Evolutionary conservation across 495 filamentous ascomycete genomes (phyloP).

Genomic region (Penicillium paxilli): DNA sequence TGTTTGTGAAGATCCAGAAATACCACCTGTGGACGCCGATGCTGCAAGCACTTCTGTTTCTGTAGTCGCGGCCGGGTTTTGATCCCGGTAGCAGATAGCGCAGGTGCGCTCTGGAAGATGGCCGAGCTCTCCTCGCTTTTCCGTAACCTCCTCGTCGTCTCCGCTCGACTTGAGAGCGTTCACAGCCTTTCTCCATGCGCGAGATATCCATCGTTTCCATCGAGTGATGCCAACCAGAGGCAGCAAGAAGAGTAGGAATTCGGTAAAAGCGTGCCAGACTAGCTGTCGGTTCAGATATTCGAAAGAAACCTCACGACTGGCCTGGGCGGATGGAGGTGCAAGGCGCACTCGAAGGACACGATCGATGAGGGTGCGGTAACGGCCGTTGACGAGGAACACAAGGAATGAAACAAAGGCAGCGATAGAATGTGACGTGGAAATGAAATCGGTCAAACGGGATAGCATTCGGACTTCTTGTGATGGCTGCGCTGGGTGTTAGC

Average conservation of each 20-base stretch:
- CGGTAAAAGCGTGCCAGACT: conserved; percentile 98
- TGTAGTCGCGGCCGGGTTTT: conserved; percentile 66
- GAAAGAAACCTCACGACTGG: conserved; percentile 88
- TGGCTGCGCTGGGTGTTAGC: conserved; percentile 33
- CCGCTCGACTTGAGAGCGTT: conserved; percentile 55
- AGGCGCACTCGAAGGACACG: conserved; percentile 83
- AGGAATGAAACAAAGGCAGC: conserved; percentile 84
- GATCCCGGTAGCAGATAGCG: conserved; percentile 95
- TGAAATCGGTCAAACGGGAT: conserved; percentile 64
- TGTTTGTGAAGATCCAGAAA: conserved; percentile 85
- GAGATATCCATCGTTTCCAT: conserved; percentile 86
- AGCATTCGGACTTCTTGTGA: conserved; percentile 55
- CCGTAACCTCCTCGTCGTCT: conserved; percentile 43
- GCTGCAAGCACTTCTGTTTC: conserved; percentile 69
- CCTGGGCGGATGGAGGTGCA: conserved; percentile 75
- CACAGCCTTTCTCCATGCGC: conserved; percentile 77
- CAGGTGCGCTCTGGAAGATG: conserved; percentile 94
- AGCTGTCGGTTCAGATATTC: conserved; percentile 97
- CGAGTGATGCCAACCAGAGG: conserved; percentile 90
- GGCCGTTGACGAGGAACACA: conserved; percentile 84
- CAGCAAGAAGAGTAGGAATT: conserved; percentile 93
- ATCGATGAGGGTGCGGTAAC: conserved; percentile 89
- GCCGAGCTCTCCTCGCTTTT: conserved; percentile 69
- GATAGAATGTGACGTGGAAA: conserved; percentile 72
- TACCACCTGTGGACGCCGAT: conserved; percentile 63